Evolutionary conservation across 305 asterid species (phyloP), one percentile per base, ranked within the genome.

Genomic region (Fraxinus floribunda): DNA sequence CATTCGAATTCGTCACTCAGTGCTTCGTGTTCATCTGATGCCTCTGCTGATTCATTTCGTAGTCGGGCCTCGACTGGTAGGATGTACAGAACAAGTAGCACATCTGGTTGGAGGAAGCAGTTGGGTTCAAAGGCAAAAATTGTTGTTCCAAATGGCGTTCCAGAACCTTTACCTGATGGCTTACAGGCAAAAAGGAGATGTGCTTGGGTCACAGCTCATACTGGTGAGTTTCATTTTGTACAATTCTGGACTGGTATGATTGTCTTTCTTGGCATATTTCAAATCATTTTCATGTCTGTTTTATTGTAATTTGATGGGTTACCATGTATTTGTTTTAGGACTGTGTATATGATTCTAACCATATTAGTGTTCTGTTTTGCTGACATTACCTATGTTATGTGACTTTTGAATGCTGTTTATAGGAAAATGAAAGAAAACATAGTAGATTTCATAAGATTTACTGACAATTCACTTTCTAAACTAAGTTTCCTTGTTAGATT

Each of bases 1-100:
- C 80, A 80, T 70, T 80, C 91, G 10, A 88, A 79, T 70, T 44
- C 82, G 52, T 85, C 90, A 24, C 87, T 88, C 35, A 88, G 86
- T 55, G 90, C 90, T 36, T 88, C 90, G 1, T 85, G 90, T 79
- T 88, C 90, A 36, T 88, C 90, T 60, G 90, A 88, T 85, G 90
- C 90, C 18, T 88, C 90, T 5, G 82, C 89, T 7, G 90, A 88
- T 79, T 88, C 90, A 9, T 84, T 79, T 78, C 87, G 78, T n/a
- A 88, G 90, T 52, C 79, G 90, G 76, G 88, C 88, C 79, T 85
- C 90, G 3, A 88, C 88, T 24, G 89, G 90, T 77, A 84, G 85
- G 79, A 85, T 85, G 9, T 79, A 79, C 77, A 81, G 86, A 41
- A 71, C 86, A 44, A 83, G 84, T 38, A 73, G 84, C 29, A 64